phyloP scores from a whole-genome alignment of 352 stramenopile genomes.

The Phytopythium montanum region DNA sequence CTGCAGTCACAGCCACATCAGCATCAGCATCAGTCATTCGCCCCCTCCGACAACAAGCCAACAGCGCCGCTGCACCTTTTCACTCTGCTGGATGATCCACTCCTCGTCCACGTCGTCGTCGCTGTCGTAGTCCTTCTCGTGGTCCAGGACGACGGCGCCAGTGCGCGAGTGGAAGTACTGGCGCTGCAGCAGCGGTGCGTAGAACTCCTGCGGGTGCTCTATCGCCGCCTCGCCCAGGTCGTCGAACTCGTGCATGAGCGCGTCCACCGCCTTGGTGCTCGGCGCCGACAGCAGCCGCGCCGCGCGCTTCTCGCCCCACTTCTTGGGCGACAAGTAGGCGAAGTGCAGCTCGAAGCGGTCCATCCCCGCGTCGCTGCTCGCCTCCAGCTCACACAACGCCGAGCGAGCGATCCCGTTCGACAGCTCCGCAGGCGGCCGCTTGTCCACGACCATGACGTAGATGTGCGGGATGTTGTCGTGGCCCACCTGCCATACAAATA shows the following conservation, averaged over 20 bases:
- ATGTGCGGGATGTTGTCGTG: slow-evolving; percentile 82
- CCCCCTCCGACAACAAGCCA: no score
- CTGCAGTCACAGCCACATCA: slow-evolving; percentile 16
- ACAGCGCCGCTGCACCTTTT: slow-evolving; percentile 41
- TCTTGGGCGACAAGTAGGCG: slow-evolving; percentile 53
- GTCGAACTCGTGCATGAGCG: slow-evolving; percentile 70
- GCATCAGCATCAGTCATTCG: not conserved
- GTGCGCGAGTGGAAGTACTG: slow-evolving; percentile 90
- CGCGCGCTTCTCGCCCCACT: slow-evolving; percentile 19
- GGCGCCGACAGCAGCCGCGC: slow-evolving; percentile 16
- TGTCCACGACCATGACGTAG: slow-evolving; percentile 63
- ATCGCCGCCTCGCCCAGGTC: slow-evolving; percentile 55
- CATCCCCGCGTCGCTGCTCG: slow-evolving; percentile 40
- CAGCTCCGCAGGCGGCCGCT: slow-evolving; percentile 13
- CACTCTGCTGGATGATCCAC: slow-evolving; percentile 87
- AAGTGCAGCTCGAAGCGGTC: slow-evolving; percentile 69
- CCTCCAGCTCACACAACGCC: slow-evolving; percentile 51
- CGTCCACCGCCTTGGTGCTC: slow-evolving; percentile 39
- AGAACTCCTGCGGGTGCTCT: slow-evolving; percentile 66
- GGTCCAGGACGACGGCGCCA: slow-evolving; percentile 71
- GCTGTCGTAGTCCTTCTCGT: slow-evolving; percentile 85
- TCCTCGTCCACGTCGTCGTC: slow-evolving; percentile 87
- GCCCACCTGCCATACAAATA: slow-evolving; percentile 42
- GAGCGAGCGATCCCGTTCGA: slow-evolving; percentile 17
- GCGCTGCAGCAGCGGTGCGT: slow-evolving; percentile 68